These are phyloP conservation scores for Ocimum tenuiflorum DNA, from an alignment of 257 asterid genomes.

Conservation along the genomic window DNA sequence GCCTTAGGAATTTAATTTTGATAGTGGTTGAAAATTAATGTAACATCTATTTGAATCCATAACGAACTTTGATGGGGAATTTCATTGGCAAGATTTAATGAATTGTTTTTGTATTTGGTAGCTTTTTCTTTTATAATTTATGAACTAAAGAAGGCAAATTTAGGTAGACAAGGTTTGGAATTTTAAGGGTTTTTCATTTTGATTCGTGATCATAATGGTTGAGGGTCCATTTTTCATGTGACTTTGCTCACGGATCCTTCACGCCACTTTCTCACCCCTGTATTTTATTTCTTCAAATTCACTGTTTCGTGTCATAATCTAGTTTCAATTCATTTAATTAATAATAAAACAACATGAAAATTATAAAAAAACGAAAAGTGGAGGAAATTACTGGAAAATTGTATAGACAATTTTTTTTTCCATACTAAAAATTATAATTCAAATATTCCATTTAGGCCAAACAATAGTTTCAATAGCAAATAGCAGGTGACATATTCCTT, in stretches of 20 bases:
- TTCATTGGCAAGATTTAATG: not conserved
- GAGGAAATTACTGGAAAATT: too few species aligned
- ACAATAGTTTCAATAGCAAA: too few species aligned
- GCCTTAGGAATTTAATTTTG: slow-evolving; percentile 15
- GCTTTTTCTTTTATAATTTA: not conserved
- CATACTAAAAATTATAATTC: too few species aligned
- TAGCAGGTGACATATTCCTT: too few species aligned
- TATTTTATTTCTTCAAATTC: too few species aligned
- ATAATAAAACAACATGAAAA: too few species aligned
- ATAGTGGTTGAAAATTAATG: not conserved
- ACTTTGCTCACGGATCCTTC: slow-evolving; percentile 8
- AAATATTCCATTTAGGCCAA: not conserved
- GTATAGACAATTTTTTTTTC: too few species aligned
- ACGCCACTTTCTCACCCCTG: not conserved
- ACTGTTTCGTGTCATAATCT: too few species aligned
- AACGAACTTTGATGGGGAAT: not conserved
- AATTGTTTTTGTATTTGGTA: too few species aligned
- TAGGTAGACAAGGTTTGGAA: not conserved
- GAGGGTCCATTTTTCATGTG: slow-evolving; percentile 22
- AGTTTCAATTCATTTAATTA: too few species aligned
- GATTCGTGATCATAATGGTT: slow-evolving; percentile 7
- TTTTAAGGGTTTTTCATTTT: not conserved
- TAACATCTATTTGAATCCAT: not conserved
- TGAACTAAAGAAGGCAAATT: not conserved
- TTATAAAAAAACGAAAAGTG: too few species aligned